A percentile compares a stretch with the other conserved stretches of the same genome.
Conservation (phyloP, 306 rosid genomes). For the Dicorynia guianensis region DNA sequence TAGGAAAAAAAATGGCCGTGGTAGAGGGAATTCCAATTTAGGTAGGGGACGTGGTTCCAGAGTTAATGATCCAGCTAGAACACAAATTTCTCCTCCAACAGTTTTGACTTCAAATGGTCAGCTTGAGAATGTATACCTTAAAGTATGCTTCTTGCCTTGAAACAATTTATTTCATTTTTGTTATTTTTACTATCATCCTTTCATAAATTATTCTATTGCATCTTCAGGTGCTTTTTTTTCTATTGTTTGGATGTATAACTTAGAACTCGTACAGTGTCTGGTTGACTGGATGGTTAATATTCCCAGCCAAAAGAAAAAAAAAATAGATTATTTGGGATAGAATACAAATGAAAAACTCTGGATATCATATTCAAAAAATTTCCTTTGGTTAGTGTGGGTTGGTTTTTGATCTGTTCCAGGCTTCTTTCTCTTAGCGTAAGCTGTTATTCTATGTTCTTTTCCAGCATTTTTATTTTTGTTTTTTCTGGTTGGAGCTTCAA, state of each 20-base stretch:
- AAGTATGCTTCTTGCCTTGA: constrained; percentile 47
- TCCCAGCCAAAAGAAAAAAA: too few species aligned
- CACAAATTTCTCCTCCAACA: constrained; percentile 59
- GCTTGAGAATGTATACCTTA: constrained; percentile 60
- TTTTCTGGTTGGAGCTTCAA: neutral
- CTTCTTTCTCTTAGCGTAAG: neutral
- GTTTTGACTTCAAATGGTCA: constrained; percentile 77
- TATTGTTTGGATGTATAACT: too few species aligned
- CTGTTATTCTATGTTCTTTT: neutral
- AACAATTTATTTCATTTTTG: neutral
- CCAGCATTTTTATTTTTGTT: neutral
- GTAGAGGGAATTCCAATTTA: constrained; percentile 78
- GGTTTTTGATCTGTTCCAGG: neutral
- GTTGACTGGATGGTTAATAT: neutral
- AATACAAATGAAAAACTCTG: neutral
- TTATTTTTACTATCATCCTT: constrained; percentile 13
- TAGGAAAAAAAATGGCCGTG: constrained; percentile 86
- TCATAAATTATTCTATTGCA: constrained; percentile 4
- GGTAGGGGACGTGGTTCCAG: constrained; percentile 89
- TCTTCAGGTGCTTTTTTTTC: too few species aligned
- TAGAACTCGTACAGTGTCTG: too few species aligned
- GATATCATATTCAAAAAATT: too few species aligned
- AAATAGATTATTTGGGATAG: too few species aligned
- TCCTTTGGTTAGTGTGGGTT: neutral
- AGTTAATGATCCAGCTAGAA: constrained; percentile 68